Percentiles rank a stretch among this genome's conserved stretches.
Conservation (phyloP, 2,329 filamentous ascomycete species). For the Talaromyces albobiverticillius region DNA sequence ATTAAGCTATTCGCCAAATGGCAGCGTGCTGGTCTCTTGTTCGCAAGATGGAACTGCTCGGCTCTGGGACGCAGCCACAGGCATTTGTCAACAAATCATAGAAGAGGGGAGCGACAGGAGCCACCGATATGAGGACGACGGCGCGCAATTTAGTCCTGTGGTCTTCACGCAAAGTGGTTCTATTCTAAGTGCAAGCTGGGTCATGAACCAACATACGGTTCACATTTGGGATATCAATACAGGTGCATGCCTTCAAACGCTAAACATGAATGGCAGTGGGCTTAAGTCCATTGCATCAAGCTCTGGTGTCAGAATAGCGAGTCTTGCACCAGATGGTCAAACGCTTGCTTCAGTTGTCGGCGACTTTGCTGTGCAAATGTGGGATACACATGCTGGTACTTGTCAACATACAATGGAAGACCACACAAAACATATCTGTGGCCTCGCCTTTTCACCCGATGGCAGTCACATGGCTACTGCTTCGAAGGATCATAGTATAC, state of each 20-base stretch:
- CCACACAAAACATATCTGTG: not conserved
- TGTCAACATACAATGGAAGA: not conserved
- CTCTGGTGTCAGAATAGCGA: not conserved
- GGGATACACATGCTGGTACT: not conserved
- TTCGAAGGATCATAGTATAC: not conserved
- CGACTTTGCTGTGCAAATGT: not conserved
- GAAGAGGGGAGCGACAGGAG: too few species aligned
- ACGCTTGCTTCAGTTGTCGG: not conserved
- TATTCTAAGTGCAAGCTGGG: not conserved
- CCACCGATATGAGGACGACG: not conserved
- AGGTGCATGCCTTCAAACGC: too few species aligned
- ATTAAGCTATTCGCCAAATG: not conserved
- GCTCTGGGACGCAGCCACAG: slow-evolving; percentile 2
- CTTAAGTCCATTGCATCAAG: not conserved
- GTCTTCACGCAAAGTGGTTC: not conserved
- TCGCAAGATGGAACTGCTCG: not conserved
- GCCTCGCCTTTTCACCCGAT: not conserved
- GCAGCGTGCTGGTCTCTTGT: not conserved
- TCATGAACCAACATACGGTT: too few species aligned
- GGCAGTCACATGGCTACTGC: not conserved
- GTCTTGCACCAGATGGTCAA: not conserved
- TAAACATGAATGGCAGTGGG: too few species aligned
- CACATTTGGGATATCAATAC: too few species aligned
- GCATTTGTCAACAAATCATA: not conserved
- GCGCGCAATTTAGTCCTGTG: not conserved